A percentile compares a stretch with the other conserved stretches of the same genome.
These are phyloP conservation scores for Aleurites moluccanus DNA, from an alignment of 441 rosid genomes.

Conservation along the genomic window DNA sequence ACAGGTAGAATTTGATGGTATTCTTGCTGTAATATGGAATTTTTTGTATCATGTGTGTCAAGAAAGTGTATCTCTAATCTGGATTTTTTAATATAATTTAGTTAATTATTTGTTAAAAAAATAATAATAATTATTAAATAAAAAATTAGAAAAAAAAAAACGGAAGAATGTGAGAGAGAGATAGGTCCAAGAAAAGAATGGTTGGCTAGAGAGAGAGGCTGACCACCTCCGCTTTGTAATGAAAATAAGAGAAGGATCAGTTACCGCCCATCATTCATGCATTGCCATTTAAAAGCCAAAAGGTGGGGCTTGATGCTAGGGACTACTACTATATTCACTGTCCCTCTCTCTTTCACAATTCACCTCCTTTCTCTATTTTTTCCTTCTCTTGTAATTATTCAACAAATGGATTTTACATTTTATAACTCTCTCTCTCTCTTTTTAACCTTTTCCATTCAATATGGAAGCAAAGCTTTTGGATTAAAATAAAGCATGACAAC, in stretches of 20 bases:
- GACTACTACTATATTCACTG: too few species aligned
- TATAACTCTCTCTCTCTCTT: too few species aligned
- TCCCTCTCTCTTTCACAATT: too few species aligned
- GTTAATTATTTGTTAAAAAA: neutral
- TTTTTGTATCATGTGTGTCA: neutral
- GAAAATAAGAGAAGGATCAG: conserved; percentile 14
- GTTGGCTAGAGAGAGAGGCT: conserved; percentile 8
- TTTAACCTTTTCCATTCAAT: too few species aligned
- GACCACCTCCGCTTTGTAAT: conserved; percentile 19
- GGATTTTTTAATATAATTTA: neutral
- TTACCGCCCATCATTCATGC: conserved; percentile 33
- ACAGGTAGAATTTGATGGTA: conserved; percentile 23
- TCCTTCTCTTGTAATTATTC: neutral
- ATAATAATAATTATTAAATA: neutral
- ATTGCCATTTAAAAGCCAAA: conserved; percentile 6
- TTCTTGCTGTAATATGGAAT: conserved; percentile 12
- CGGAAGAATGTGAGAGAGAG: neutral
- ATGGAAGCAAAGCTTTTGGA: too few species aligned
- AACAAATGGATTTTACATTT: neutral
- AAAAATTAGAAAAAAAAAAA: too few species aligned
- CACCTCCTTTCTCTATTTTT: neutral
- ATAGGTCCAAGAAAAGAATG: conserved; percentile 20
- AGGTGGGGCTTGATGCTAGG: conserved; percentile 13
- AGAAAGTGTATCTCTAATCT: neutral
- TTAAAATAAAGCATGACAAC: too few species aligned